Evolutionary conservation across 1,284 basidiomycete genomes (phyloP).

Genomic region (Malassezia globosa): DNA sequence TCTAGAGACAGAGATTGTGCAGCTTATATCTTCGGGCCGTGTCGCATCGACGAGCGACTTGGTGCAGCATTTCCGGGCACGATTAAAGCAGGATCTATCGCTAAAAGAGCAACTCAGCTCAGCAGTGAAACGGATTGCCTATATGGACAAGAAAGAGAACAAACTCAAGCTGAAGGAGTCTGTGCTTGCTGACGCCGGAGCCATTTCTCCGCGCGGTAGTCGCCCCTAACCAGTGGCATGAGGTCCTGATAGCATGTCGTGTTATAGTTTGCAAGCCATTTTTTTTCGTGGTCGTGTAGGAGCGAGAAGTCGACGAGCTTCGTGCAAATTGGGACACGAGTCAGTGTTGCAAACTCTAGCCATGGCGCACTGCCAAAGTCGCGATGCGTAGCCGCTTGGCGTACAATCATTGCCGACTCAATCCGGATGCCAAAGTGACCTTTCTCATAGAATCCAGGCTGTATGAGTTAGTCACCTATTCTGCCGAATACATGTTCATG

Average conservation of each 20-base stretch:
- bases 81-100: constrained; percentile 29
- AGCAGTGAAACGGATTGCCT: constrained; percentile 32
- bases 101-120: constrained; percentile 36
- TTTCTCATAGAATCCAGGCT: constrained; percentile 39
- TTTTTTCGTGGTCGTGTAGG: constrained; percentile 31
- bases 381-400: constrained; percentile 24
- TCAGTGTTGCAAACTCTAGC: constrained; percentile 48
- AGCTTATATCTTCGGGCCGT: constrained; percentile 27
- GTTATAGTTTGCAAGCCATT: constrained; percentile 48
- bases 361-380: constrained; percentile 34
- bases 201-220: constrained; percentile 30
- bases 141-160: constrained; percentile 38
- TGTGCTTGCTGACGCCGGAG: constrained; percentile 23
- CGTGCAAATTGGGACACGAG: constrained; percentile 41
- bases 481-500: too few species aligned
- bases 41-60: constrained; percentile 31
- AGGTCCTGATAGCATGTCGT: constrained; percentile 25
- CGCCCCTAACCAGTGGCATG: constrained; percentile 35
- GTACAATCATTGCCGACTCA: constrained; percentile 34
- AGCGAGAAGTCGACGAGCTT: constrained; percentile 39
- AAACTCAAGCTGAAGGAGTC: constrained; percentile 33
- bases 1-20: constrained; percentile 33
- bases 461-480: not conserved
- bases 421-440: constrained; percentile 40
- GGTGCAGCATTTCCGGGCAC: constrained; percentile 35